These are phyloP conservation scores for Cladophialophora carrionii DNA, from an alignment of 2,329 filamentous ascomycete genomes.

Conservation along the genomic window DNA sequence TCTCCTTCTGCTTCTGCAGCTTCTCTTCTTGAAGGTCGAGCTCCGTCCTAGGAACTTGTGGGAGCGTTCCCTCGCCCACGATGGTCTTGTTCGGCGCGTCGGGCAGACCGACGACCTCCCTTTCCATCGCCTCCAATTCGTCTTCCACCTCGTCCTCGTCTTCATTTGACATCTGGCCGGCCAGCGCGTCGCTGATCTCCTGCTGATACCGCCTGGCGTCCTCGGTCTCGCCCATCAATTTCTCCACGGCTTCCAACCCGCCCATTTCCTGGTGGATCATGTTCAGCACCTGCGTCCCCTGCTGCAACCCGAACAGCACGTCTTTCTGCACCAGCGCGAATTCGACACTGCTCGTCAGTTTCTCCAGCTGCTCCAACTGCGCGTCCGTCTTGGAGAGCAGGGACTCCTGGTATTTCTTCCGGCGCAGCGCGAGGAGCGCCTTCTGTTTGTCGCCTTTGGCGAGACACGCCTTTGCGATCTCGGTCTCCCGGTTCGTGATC, in stretches of 20 bases:
- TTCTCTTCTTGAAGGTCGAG: slow-evolving; percentile 41
- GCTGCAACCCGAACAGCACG: slow-evolving; percentile 86
- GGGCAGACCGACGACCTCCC: slow-evolving; percentile 57
- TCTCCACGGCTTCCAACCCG: slow-evolving; percentile 89
- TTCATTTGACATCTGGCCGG: slow-evolving; percentile 83
- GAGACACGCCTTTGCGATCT: slow-evolving; percentile 81
- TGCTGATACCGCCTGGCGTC: slow-evolving; percentile 92
- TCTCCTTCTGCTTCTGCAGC: slow-evolving; percentile 42
- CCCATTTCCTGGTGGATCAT: slow-evolving; percentile 97
- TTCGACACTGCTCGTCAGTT: slow-evolving; percentile 84
- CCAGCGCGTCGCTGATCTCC: slow-evolving; percentile 92
- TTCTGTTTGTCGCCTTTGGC: slow-evolving; percentile 75
- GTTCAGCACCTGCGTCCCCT: slow-evolving; percentile 84
- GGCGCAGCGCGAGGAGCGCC: slow-evolving; percentile 82
- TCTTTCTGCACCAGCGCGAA: slow-evolving; percentile 98
- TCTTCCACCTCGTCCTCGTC: slow-evolving; percentile 99
- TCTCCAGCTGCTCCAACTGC: slow-evolving; percentile 91
- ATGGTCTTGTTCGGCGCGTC: slow-evolving; percentile 37
- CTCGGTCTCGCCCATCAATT: slow-evolving; percentile 87
- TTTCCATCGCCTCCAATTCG: slow-evolving; percentile 80
- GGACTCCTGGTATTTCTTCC: slow-evolving; percentile 96
- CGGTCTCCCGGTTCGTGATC: slow-evolving; percentile 84
- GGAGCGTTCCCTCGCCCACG: slow-evolving; percentile 41
- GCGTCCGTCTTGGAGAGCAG: slow-evolving; percentile 85
- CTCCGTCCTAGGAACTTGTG: slow-evolving; percentile 46